Evolutionary conservation across 306 rosid genomes (phyloP).

Genomic region (Cicer arietinum): DNA sequence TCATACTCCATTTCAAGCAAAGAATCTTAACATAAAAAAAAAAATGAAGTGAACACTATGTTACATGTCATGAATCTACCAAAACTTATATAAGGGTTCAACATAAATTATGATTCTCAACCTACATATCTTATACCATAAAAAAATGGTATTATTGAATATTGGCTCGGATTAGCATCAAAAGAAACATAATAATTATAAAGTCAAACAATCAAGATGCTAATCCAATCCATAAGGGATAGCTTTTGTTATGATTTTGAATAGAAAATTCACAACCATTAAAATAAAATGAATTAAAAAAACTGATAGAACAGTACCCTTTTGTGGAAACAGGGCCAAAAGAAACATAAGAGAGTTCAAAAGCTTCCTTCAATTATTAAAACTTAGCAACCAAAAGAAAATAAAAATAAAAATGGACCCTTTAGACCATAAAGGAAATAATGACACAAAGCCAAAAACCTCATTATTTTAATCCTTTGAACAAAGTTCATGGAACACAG

Average conservation of each 20-base stretch:
- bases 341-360: slow-evolving; percentile 23
- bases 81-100: slow-evolving; percentile 45
- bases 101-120: too few species aligned
- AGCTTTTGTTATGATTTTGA: slow-evolving; percentile 49
- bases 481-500: slow-evolving; percentile 42
- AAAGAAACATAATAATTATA: slow-evolving; percentile 38
- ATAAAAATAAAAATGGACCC: not conserved
- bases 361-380: slow-evolving; percentile 37
- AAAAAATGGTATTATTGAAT: slow-evolving; percentile 41
- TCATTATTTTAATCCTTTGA: slow-evolving; percentile 20
- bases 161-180: slow-evolving; percentile 55
- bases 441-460: slow-evolving; percentile 34
- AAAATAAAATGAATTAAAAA: slow-evolving; percentile 32
- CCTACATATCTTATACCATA: not conserved
- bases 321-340: slow-evolving; percentile 30
- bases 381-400: not conserved
- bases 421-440: slow-evolving; percentile 4
- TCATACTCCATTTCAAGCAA: slow-evolving; percentile 75
- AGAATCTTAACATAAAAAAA: slow-evolving; percentile 46
- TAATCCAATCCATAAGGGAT: slow-evolving; percentile 38
- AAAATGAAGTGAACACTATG: slow-evolving; percentile 36
- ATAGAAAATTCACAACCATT: slow-evolving; percentile 55
- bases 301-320: slow-evolving; percentile 37
- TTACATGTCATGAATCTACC: slow-evolving; percentile 46
- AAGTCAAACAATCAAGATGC: slow-evolving; percentile 46